Conservation (phyloP, 2,329 filamentous ascomycete species). For the Bisporella sp. region DNA sequence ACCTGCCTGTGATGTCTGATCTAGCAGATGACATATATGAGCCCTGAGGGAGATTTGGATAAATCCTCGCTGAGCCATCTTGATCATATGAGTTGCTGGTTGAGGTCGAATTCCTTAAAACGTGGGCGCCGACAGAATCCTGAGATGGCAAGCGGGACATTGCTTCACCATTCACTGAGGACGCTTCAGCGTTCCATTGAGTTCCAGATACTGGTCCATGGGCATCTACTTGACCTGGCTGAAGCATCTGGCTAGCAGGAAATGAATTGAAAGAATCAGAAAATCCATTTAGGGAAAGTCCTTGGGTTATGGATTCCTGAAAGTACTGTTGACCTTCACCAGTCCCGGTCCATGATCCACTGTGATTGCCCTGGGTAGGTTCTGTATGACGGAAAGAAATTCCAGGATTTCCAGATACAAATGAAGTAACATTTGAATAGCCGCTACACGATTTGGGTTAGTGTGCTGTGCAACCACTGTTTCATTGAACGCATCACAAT, state of each 20-base stretch:
- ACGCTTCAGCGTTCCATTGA: conserved; percentile 21
- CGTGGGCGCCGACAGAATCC: conserved; percentile 22
- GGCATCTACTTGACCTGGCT: conserved; percentile 9
- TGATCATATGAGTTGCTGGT: conserved; percentile 22
- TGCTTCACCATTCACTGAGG: conserved; percentile 16
- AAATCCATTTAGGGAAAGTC: conserved; percentile 22
- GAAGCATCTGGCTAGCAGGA: conserved; percentile 15
- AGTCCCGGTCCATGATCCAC: conserved; percentile 23
- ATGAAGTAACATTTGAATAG: conserved; percentile 17
- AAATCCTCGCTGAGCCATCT: conserved; percentile 20
- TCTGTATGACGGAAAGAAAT: conserved; percentile 28
- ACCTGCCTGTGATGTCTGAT: conserved; percentile 26
- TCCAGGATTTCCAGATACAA: conserved; percentile 19
- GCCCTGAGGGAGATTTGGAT: conserved; percentile 20
- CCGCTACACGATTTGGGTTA: conserved; percentile 27
- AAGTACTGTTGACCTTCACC: conserved; percentile 29
- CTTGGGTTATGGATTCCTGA: conserved; percentile 18
- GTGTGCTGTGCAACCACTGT: conserved; percentile 25
- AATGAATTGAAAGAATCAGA: conserved; percentile 20
- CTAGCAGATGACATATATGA: conserved; percentile 25
- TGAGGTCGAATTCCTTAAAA: conserved; percentile 17
- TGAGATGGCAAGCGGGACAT: conserved; percentile 25
- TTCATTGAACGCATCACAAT: conserved; percentile 9
- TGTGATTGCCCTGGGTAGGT: conserved; percentile 26
- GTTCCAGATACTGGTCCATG: conserved; percentile 10